Percentiles rank a stretch among this genome's conserved stretches.
These are phyloP conservation scores for Tulasnella sp. DNA, from an alignment of 768 basidiomycete genomes.

Conservation along the genomic window DNA sequence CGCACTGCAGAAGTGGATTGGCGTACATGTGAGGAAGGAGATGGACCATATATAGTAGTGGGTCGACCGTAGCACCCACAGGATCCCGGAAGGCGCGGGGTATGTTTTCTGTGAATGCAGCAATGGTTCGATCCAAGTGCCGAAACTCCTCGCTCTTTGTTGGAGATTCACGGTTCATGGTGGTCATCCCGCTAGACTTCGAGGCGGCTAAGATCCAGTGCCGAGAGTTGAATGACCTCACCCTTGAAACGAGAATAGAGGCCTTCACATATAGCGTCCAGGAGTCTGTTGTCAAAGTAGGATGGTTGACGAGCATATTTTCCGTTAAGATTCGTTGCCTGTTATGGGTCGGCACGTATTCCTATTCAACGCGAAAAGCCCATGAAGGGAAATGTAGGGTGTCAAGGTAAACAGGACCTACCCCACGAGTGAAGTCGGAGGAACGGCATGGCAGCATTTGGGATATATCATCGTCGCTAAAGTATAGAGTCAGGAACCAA, in stretches of 20 bases:
- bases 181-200: background rate
- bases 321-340: slow-evolving; percentile 13
- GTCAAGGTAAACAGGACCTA: background rate
- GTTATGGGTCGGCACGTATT: slow-evolving; percentile 2
- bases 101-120: slow-evolving; percentile 54
- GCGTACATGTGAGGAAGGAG: slow-evolving; percentile 34
- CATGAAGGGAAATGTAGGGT: background rate
- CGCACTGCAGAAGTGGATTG: background rate
- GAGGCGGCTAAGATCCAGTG: background rate
- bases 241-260: slow-evolving; percentile 11
- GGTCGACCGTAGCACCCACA: slow-evolving; percentile 47
- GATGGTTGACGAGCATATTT: slow-evolving; percentile 26
- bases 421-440: background rate
- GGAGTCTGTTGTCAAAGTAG: slow-evolving; percentile 21
- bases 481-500: background rate
- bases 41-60: slow-evolving; percentile 48
- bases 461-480: background rate
- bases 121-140: slow-evolving; percentile 56
- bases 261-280: slow-evolving; percentile 28
- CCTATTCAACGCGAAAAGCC: background rate
- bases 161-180: slow-evolving; percentile 31
- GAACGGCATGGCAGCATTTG: slow-evolving; percentile 12
- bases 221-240: slow-evolving; percentile 24
- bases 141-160: slow-evolving; percentile 59
- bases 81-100: slow-evolving; percentile 55